Percentiles rank a stretch among this genome's conserved stretches.
Conservation (phyloP, 805 yeast species). For the Maudiozyma barnettii region DNA sequence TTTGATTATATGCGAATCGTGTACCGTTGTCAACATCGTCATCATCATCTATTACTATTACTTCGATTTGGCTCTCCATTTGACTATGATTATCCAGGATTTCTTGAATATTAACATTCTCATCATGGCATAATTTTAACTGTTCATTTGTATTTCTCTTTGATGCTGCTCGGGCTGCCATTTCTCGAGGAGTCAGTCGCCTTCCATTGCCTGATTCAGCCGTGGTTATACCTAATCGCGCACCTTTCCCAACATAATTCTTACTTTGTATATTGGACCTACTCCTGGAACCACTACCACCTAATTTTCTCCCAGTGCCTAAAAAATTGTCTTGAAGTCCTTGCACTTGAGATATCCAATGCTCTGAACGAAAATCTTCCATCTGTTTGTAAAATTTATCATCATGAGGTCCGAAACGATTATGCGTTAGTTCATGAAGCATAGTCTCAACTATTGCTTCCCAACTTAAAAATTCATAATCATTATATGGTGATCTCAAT, state of each 20-base stretch:
- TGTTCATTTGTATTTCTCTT: slow-evolving; percentile 19
- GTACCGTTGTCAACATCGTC: slow-evolving; percentile 3
- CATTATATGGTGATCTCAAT: slow-evolving; percentile 50
- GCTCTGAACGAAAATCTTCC: slow-evolving; percentile 50
- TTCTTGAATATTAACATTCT: slow-evolving; percentile 6
- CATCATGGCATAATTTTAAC: slow-evolving; percentile 4
- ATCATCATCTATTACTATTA: slow-evolving; percentile 13
- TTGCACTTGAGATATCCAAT: slow-evolving; percentile 27
- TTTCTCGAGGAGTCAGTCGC: slow-evolving; percentile 18
- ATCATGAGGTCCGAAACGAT: slow-evolving; percentile 73
- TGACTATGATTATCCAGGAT: slow-evolving; percentile 4
- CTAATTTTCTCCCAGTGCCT: slow-evolving; percentile 20
- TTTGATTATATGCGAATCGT: not conserved
- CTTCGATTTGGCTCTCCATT: slow-evolving; percentile 13
- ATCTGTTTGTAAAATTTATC: slow-evolving; percentile 53
- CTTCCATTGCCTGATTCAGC: not conserved
- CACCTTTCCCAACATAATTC: slow-evolving; percentile 1
- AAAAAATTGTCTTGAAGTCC: slow-evolving; percentile 25
- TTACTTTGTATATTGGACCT: not conserved
- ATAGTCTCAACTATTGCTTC: slow-evolving; percentile 67
- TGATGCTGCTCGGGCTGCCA: slow-evolving; percentile 28
- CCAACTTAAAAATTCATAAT: slow-evolving; percentile 47
- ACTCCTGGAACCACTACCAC: not conserved
- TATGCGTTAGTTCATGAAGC: slow-evolving; percentile 84
- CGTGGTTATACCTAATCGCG: not conserved